Conservation (phyloP, 1,284 basidiomycete species). For the Cutaneotrichosporon sp. region DNA sequence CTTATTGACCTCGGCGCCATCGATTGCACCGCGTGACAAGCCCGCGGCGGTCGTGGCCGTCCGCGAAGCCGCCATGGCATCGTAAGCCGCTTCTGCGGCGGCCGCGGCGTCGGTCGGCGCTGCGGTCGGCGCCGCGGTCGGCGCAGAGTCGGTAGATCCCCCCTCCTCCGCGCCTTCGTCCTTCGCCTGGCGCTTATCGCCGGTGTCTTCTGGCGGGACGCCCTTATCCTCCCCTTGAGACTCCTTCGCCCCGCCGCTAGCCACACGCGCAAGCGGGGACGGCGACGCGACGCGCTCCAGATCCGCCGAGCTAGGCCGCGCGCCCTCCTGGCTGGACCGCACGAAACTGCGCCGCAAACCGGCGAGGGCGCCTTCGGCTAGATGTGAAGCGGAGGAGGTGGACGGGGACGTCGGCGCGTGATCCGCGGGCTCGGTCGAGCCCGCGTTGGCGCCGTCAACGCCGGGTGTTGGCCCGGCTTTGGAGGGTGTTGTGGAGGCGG, state of each 20-base stretch:
- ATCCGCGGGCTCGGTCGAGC: background rate
- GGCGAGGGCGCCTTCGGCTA: constrained; percentile 37
- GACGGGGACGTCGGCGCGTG: background rate
- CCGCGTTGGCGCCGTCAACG: too few relatives aligned
- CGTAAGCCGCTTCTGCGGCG: too few relatives aligned
- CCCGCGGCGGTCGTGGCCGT: too few relatives aligned
- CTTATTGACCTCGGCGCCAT: too few relatives aligned
- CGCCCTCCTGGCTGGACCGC: constrained; percentile 4
- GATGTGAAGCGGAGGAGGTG: constrained; percentile 10
- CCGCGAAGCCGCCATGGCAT: too few relatives aligned
- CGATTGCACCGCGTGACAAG: too few relatives aligned
- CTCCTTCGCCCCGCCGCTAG: background rate
- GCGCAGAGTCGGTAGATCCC: too few relatives aligned
- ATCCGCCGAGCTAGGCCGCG: constrained; percentile 1
- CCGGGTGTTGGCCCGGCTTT: too few relatives aligned
- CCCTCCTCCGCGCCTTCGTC: background rate
- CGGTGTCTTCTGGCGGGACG: background rate
- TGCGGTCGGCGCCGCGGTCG: too few relatives aligned
- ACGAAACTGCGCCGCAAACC: constrained; percentile 35
- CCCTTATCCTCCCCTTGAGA: background rate
- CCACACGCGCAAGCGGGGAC: background rate
- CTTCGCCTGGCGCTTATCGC: background rate
- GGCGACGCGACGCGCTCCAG: background rate
- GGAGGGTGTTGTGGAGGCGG: too few relatives aligned
- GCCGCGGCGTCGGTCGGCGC: too few relatives aligned